A percentile compares a stretch with the other conserved stretches of the same genome.
These are phyloP conservation scores for Didymella exigua DNA, from an alignment of 2,329 filamentous ascomycete genomes.

Conservation along the genomic window DNA sequence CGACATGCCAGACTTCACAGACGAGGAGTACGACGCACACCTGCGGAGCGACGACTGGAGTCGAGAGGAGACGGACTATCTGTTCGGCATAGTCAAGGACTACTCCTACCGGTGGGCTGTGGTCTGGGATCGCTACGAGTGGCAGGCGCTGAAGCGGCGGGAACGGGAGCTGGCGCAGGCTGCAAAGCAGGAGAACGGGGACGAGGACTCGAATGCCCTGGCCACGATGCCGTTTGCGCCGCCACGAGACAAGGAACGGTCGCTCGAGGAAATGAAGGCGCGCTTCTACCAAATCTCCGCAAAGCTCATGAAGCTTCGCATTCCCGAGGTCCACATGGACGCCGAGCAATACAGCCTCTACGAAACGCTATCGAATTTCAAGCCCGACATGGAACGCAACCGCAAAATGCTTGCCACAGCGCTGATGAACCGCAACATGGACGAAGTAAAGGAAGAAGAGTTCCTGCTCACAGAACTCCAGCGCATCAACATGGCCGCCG, in stretches of 20 bases:
- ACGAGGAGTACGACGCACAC: conserved; percentile 81
- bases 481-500: conserved; percentile 84
- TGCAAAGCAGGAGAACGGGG: conserved; percentile 21
- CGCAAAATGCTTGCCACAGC: conserved; percentile 86
- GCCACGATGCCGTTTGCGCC: conserved; percentile 50
- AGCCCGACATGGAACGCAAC: conserved; percentile 75
- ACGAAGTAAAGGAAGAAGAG: conserved; percentile 92
- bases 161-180: conserved; percentile 27
- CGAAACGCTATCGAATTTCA: conserved; percentile 85
- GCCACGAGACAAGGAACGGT: conserved; percentile 59
- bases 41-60: conserved; percentile 81
- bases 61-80: conserved; percentile 90
- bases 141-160: conserved; percentile 51
- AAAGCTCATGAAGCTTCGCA: conserved; percentile 50
- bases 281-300: conserved; percentile 86
- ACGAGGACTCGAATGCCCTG: conserved; percentile 31
- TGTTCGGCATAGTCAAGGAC: conserved; percentile 74
- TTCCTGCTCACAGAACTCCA: conserved; percentile 87
- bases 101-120: conserved; percentile 90
- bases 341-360: conserved; percentile 81
- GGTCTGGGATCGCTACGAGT: conserved; percentile 93
- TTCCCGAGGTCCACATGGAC: conserved; percentile 68
- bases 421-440: conserved; percentile 76
- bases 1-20: conserved; percentile 78
- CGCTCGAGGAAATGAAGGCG: conserved; percentile 88